A percentile compares a stretch with the other conserved stretches of the same genome.
These are phyloP conservation scores for Beauveria pseudobassiana DNA, from an alignment of 2,329 filamentous ascomycete genomes.

Conservation along the genomic window DNA sequence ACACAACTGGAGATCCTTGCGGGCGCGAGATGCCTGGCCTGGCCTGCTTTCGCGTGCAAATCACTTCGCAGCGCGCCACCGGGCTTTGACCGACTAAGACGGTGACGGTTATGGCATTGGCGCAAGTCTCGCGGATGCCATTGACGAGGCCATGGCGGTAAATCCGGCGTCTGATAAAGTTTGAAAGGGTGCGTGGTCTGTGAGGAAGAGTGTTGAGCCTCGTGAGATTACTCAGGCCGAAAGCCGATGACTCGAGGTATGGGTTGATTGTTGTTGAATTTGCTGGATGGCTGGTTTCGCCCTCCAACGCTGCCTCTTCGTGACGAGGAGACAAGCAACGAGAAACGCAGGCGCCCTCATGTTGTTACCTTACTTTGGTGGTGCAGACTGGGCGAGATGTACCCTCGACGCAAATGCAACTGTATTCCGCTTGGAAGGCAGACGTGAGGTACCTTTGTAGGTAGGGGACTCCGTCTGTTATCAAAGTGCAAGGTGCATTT, in stretches of 20 bases:
- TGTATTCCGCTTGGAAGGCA: not conserved
- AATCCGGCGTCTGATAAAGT: not conserved
- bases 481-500: too few species aligned
- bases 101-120: not conserved
- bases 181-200: not conserved
- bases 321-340: not conserved
- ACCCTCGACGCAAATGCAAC: too few species aligned
- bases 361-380: not conserved
- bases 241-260: not conserved
- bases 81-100: not conserved
- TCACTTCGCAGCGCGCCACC: slow-evolving; percentile 3
- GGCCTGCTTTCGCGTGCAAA: not conserved
- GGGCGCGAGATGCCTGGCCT: not conserved
- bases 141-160: not conserved
- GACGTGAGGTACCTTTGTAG: not conserved
- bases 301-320: not conserved
- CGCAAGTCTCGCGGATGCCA: not conserved
- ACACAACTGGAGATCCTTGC: not conserved
- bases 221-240: not conserved
- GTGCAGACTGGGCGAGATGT: not conserved
- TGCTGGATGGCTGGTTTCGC: not conserved
- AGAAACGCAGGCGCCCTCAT: not conserved
- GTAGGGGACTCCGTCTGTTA: too few species aligned
- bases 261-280: not conserved
- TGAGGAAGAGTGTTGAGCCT: not conserved